A percentile compares a stretch with the other conserved stretches of the same genome.
phyloP scores from a whole-genome alignment of 164 flowering plant species.

The Tetrastigma voinierianum region DNA sequence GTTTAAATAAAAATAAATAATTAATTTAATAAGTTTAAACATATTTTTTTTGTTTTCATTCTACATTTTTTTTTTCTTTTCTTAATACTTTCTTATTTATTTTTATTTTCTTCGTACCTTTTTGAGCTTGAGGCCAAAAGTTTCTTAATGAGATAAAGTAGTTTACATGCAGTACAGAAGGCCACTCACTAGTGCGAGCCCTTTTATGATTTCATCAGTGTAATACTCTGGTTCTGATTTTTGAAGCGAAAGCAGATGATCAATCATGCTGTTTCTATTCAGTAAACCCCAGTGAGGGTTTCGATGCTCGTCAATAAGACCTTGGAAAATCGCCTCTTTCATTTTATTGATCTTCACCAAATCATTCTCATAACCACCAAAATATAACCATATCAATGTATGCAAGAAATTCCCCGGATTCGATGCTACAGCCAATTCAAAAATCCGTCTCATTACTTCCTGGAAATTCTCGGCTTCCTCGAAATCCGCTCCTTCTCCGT shows the following conservation, averaged over 20 bases:
- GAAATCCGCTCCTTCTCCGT: too few relatives aligned
- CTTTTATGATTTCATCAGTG: constrained; percentile 16
- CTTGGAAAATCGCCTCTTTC: constrained; percentile 9
- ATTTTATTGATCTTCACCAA: neutral
- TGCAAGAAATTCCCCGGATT: constrained; percentile 13
- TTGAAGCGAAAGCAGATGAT: constrained; percentile 10
- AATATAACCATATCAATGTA: neutral
- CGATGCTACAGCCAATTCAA: neutral
- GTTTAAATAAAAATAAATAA: too few relatives aligned
- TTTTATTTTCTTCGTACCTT: too few relatives aligned
- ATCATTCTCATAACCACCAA: constrained; percentile 1
- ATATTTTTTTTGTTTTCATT: too few relatives aligned
- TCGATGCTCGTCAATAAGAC: constrained; percentile 15
- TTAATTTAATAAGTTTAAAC: too few relatives aligned
- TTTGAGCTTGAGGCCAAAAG: too few relatives aligned
- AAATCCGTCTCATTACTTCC: neutral
- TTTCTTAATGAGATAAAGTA: too few relatives aligned
- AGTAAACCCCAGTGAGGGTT: too few relatives aligned
- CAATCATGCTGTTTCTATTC: too few relatives aligned
- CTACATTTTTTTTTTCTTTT: too few relatives aligned
- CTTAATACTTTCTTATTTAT: too few relatives aligned
- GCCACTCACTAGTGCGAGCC: constrained; percentile 6
- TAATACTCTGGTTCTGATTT: constrained; percentile 16
- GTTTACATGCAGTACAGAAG: too few relatives aligned
- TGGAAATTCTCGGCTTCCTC: constrained; percentile 4